Percentiles rank a stretch among this genome's conserved stretches.
phyloP scores from a whole-genome alignment of 2,329 filamentous ascomycete species.

The Cadophora malorum region DNA sequence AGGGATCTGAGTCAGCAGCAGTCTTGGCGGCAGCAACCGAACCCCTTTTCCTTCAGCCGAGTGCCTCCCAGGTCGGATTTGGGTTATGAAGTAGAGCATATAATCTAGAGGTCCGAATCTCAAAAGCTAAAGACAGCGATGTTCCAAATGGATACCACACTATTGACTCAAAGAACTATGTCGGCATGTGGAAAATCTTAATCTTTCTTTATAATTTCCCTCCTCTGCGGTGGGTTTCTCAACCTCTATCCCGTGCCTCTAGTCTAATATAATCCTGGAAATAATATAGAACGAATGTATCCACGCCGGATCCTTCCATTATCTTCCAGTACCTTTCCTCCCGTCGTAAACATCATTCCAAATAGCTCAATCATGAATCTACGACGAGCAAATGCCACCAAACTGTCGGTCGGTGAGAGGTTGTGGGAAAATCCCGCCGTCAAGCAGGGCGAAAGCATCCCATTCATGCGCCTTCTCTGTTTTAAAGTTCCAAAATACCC shows the following conservation, averaged over 20 bases:
- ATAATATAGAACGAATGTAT: not conserved
- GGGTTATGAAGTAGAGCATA: too few species aligned
- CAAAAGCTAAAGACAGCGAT: too few species aligned
- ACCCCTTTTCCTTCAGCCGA: not conserved
- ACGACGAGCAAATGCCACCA: slow-evolving; percentile 37
- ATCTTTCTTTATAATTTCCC: not conserved
- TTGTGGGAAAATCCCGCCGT: slow-evolving; percentile 58
- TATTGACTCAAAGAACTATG: too few species aligned
- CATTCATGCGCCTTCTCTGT: slow-evolving; percentile 59
- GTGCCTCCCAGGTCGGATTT: too few species aligned
- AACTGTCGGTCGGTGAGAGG: slow-evolving; percentile 44
- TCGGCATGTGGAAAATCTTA: too few species aligned
- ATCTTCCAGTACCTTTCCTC: not conserved
- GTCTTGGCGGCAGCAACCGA: too few species aligned
- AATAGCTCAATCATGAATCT: not conserved
- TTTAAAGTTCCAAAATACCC: slow-evolving; percentile 67
- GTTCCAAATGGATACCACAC: too few species aligned
- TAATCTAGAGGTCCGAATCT: too few species aligned
- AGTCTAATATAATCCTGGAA: not conserved
- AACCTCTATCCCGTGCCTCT: not conserved
- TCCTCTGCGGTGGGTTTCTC: not conserved
- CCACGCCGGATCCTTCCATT: not conserved
- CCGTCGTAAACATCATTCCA: slow-evolving; percentile 1
- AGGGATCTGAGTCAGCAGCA: too few species aligned
- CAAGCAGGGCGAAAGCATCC: slow-evolving; percentile 57